Evolutionary conservation across 1,139 yeast species (phyloP), one percentile per base, ranked within the genome.

Genomic region (Kluyveromyces sp.): DNA sequence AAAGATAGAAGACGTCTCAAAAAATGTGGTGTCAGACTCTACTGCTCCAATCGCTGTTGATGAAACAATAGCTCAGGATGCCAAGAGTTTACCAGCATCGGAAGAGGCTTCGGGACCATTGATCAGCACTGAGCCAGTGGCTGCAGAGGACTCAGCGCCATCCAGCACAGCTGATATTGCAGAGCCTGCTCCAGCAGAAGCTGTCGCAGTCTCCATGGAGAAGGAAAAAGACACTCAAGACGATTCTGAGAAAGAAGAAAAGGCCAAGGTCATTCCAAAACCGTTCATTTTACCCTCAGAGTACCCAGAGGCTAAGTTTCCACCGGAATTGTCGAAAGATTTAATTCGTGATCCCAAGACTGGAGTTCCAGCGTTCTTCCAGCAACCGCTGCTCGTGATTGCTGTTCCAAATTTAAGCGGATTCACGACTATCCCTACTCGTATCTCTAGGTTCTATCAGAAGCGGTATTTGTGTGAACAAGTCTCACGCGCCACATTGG

Each of bases 351-450:
- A 61, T 51, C 51, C 63, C 42, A 40, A 47, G 3, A 51, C 73
- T 12, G 66, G 71, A 8, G 67, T 78, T 4, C 82, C 89, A 0
- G 77, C 75, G 30, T 65, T 81, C 38, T 79, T 80, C 55, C 79
- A 80, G 49, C 94, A 86, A 53, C 92, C 96, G 6, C 68, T 88
- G 8, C 71, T 80, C 26, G 86, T 83, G 18, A 73, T 83, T 46
- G 79, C 88, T 7, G 78, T 83, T 37, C 89, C 86, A 19, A 85
- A 81, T 55, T 61, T 87, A 31, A 67, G 83, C 22, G 98, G 98
- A 1, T 84, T 94, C 63, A 56, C 75, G 32, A 83, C 78, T 47
- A 78, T 83, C 33, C 96, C 95, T 1, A 71, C 73, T 48, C 77
- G 95, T 54, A 75, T 88, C 28, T 83, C 77, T 64, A 72, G 95